Evolutionary conservation across 2,329 filamentous ascomycete genomes (phyloP).

Genomic region (Myrmaecium sp.): DNA sequence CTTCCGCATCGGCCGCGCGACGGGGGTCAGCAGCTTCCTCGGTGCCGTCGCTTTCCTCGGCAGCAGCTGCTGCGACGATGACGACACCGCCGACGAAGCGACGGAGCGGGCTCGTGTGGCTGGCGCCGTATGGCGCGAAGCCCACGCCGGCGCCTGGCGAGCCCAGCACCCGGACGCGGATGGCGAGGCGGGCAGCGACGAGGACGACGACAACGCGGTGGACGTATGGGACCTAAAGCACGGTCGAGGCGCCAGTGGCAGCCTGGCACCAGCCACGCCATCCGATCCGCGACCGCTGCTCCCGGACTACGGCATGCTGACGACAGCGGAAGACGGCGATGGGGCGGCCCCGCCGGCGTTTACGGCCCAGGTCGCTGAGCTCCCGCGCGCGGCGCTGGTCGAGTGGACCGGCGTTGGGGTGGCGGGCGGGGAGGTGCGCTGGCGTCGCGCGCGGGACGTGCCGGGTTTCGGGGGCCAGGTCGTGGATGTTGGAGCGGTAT

Average conservation of each 20-base stretch:
- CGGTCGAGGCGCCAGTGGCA: slow-evolving; percentile 16
- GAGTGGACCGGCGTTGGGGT: slow-evolving; percentile 72
- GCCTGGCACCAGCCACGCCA: slow-evolving; percentile 6
- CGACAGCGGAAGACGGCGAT: slow-evolving; percentile 5
- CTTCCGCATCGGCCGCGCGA: slow-evolving; percentile 61
- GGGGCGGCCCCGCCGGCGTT: slow-evolving; percentile 46
- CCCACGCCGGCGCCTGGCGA: slow-evolving; percentile 9
- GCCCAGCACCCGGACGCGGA: slow-evolving; percentile 19
- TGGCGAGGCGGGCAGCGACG: slow-evolving; percentile 33
- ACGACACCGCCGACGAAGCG: slow-evolving; percentile 5
- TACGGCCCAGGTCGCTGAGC: slow-evolving; percentile 54
- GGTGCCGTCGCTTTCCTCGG: slow-evolving; percentile 62
- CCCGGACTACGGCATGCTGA: slow-evolving; percentile 10
- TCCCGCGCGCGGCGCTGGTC: slow-evolving; percentile 57
- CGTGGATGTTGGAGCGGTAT: slow-evolving; percentile 1
- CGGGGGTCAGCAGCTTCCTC: slow-evolving; percentile 57
- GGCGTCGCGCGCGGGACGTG: background rate
- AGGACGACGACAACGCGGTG: slow-evolving; percentile 26
- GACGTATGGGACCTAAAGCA: slow-evolving; percentile 53
- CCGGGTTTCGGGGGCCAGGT: background rate
- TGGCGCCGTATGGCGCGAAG: slow-evolving; percentile 27
- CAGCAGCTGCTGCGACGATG: background rate
- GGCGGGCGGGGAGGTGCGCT: slow-evolving; percentile 1
- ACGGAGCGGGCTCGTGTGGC: slow-evolving; percentile 19
- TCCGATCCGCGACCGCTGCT: slow-evolving; percentile 25